Percentiles rank a stretch among this genome's conserved stretches.
phyloP scores from a whole-genome alignment of 768 basidiomycete genomes.

The Boletus bicolor region DNA sequence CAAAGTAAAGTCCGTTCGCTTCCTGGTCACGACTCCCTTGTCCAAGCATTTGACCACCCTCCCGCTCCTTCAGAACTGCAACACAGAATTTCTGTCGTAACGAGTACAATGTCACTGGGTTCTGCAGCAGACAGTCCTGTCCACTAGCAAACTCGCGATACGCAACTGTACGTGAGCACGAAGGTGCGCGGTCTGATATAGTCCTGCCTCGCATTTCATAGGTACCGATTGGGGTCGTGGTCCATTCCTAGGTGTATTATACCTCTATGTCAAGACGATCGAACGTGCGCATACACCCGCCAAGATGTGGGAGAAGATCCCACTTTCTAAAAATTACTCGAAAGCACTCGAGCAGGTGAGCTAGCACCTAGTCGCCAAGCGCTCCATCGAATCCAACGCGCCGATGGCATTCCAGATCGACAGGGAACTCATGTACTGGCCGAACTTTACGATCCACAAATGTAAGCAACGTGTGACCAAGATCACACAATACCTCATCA shows the following conservation, averaged over 20 bases:
- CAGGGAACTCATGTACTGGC: slow-evolving; percentile 95
- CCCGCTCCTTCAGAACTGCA: slow-evolving; percentile 57
- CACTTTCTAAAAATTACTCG: slow-evolving; percentile 89
- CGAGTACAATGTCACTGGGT: slow-evolving; percentile 96
- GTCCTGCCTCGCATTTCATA: background rate
- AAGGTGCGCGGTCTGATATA: slow-evolving; percentile 52
- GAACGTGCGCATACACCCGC: slow-evolving; percentile 96
- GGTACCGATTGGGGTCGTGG: background rate
- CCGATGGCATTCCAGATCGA: slow-evolving; percentile 65
- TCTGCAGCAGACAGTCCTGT: slow-evolving; percentile 94
- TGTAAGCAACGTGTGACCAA: slow-evolving; percentile 99
- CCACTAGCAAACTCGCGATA: slow-evolving; percentile 97
- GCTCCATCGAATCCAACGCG: background rate
- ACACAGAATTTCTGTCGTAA: slow-evolving; percentile 99
- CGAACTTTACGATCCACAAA: slow-evolving; percentile 95
- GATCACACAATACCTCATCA: slow-evolving; percentile 98
- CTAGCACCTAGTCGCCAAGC: background rate
- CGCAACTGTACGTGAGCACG: slow-evolving; percentile 95
- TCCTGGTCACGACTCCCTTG: background rate
- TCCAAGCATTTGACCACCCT: slow-evolving; percentile 7
- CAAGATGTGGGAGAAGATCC: slow-evolving; percentile 97
- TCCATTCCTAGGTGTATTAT: slow-evolving; percentile 61
- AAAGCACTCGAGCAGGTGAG: slow-evolving; percentile 92
- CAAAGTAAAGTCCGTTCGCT: slow-evolving; percentile 88
- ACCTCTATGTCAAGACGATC: slow-evolving; percentile 96